These are phyloP conservation scores for Lophiotrema nucula DNA, from an alignment of 495 filamentous ascomycete species.

Conservation along the genomic window DNA sequence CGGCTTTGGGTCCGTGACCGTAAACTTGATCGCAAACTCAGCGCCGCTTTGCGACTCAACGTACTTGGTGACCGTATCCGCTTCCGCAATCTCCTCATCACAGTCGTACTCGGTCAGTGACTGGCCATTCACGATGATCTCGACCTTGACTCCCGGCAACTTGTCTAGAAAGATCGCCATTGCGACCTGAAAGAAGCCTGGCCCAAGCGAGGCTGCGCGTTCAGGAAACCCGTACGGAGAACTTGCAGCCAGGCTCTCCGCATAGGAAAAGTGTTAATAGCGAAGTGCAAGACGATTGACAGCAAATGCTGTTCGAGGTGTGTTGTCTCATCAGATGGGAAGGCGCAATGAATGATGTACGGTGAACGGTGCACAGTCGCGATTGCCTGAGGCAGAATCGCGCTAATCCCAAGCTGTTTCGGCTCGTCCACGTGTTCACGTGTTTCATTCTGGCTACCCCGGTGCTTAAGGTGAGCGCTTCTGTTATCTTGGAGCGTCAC, in stretches of 20 bases:
- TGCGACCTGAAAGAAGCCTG: not conserved
- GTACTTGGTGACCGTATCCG: conserved; percentile 25
- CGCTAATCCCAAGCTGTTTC: no score
- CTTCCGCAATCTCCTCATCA: conserved; percentile 9
- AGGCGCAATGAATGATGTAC: no score
- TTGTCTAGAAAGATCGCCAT: conserved; percentile 23
- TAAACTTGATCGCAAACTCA: conserved; percentile 6
- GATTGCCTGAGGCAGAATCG: no score
- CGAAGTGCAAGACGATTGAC: no score
- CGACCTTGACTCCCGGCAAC: conserved; percentile 15
- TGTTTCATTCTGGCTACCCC: no score
- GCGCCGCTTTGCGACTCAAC: conserved; percentile 19
- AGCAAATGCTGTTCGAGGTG: no score
- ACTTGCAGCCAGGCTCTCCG: not conserved
- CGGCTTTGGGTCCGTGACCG: not conserved
- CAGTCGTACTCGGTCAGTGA: conserved; percentile 18
- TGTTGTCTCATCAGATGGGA: no score
- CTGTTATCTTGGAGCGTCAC: no score
- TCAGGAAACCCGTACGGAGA: not conserved
- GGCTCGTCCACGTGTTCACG: no score
- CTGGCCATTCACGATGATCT: conserved; percentile 11
- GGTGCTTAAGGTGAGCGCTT: no score
- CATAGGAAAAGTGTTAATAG: no score
- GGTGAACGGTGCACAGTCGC: no score
- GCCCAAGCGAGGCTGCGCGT: not conserved